Base-by-base conservation (phyloP, 441 rosid species). In the Jatropha multifida region DNA sequence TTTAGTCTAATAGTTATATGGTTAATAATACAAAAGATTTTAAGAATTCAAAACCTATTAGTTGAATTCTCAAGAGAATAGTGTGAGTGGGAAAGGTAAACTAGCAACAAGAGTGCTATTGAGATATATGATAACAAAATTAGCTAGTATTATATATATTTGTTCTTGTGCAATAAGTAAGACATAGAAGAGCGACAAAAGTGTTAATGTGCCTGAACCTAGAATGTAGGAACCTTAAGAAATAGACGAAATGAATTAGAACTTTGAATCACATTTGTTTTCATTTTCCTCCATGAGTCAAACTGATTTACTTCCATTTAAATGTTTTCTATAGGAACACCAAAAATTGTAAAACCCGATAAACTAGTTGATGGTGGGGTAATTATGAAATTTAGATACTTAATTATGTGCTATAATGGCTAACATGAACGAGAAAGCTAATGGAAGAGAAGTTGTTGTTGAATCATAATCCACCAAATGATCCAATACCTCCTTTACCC, bases 271-370 rank as follows among this genome's bases (percentile, higher is more conserved):
- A 23, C 61, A 20, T 13, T 44, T 27, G 26, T 8, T 40, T 69
- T 37, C 23, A 3, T 60, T 62, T 69, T 67, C 55, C 26, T 32
- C 55, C 40, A 8, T 4, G n/a, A 69, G 61, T 54, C 51, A 56
- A 65, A 61, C 40, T 76, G 71, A 80, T 64, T 73, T 70, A 69
- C 18, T 65, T 69, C 73, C 51, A 62, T 69, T 69, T 77, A n/a
- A 63, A 71, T 65, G 7, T 51, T 59, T 70, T 63, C 76, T 74
- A 7, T 79, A 93, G 98, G 97, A 68, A 92, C 96, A 59, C 99
- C 96, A 49, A 95, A 92, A 83, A 87, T 95, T 56, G 91, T 85
- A 41, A 95, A 90, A 78, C 87, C 94, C 3, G 99, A 93, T 72
- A 93, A 86, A 84, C 82, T 89, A 26, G 75, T 72, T 18, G 97